Percentiles rank a stretch among this genome's conserved stretches.
phyloP scores from a whole-genome alignment of 225 moss, liverwort and hornwort genomes.

The Marchantia polymorpha region DNA sequence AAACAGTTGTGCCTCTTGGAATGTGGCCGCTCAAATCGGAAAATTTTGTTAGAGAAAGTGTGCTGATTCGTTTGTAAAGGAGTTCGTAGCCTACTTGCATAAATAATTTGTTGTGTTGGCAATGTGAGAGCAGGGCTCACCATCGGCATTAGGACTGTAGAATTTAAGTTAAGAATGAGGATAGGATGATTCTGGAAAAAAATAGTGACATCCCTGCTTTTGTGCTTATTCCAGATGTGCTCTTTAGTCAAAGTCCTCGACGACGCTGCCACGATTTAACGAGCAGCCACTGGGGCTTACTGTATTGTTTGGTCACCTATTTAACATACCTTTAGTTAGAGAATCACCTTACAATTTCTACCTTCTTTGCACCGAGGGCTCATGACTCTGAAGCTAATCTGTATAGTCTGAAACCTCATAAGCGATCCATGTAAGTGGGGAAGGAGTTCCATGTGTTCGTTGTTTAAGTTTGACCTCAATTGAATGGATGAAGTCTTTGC shows the following conservation, averaged over 20 bases:
- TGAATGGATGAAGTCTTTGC: too few species aligned
- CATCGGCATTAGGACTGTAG: slow-evolving; percentile 31
- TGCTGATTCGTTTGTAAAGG: neutral
- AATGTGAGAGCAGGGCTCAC: slow-evolving; percentile 31
- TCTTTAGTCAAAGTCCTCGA: neutral
- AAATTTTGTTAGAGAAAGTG: neutral
- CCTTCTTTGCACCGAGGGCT: too few species aligned
- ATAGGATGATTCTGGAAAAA: slow-evolving; percentile 11
- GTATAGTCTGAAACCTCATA: too few species aligned
- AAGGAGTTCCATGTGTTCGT: too few species aligned
- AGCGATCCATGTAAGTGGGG: too few species aligned
- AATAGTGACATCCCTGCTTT: slow-evolving; percentile 10
- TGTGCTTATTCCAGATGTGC: neutral
- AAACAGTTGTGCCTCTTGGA: neutral
- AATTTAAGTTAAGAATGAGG: neutral
- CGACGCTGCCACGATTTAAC: neutral
- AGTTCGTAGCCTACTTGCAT: neutral
- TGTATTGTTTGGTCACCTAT: neutral
- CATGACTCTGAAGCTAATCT: too few species aligned
- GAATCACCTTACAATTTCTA: neutral
- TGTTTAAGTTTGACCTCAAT: too few species aligned
- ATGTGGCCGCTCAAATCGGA: neutral
- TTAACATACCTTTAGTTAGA: neutral
- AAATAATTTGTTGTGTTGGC: slow-evolving; percentile 16
- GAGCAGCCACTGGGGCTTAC: neutral